phyloP scores from a whole-genome alignment of 805 yeast species.

The Yamadazyma scolyti region DNA sequence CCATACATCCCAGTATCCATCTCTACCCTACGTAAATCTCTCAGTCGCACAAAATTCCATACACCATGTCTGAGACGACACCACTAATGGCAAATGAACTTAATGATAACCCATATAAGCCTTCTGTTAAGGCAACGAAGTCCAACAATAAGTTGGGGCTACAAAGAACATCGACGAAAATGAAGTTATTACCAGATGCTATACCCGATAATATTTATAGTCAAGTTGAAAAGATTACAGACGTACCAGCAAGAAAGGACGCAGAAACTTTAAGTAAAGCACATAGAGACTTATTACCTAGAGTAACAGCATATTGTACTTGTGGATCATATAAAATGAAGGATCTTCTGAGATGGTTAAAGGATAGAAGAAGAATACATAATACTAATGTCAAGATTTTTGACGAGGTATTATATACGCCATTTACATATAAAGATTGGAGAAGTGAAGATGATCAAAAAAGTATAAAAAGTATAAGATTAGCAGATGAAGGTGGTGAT shows the following conservation, averaged over 20 bases:
- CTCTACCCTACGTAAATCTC: too few relatives aligned
- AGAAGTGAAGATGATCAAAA: constrained; percentile 35
- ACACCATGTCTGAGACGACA: too few relatives aligned
- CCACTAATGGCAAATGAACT: constrained; percentile 7
- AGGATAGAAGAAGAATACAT: constrained; percentile 68
- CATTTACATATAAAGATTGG: constrained; percentile 82
- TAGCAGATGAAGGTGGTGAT: constrained; percentile 95
- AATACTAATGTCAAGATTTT: constrained; percentile 82
- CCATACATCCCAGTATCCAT: too few relatives aligned
- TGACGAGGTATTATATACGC: constrained; percentile 94
- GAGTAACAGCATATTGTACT: constrained; percentile 96
- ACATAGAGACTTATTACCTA: constrained; percentile 78
- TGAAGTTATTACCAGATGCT: constrained; percentile 56
- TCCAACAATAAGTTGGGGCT: constrained; percentile 51
- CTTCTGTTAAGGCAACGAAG: background rate
- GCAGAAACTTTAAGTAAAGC: constrained; percentile 90
- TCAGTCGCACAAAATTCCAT: too few relatives aligned
- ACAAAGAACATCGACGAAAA: constrained; percentile 71
- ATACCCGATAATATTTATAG: constrained; percentile 46
- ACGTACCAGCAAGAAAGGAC: constrained; percentile 84
- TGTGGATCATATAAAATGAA: constrained; percentile 90
- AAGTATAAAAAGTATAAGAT: constrained; percentile 46
- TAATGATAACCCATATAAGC: constrained; percentile 13
- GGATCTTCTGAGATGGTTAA: constrained; percentile 80
- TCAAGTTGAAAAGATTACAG: constrained; percentile 79